Conservation (phyloP, 345 rosid genomes). For the Salix arbutifolia region DNA sequence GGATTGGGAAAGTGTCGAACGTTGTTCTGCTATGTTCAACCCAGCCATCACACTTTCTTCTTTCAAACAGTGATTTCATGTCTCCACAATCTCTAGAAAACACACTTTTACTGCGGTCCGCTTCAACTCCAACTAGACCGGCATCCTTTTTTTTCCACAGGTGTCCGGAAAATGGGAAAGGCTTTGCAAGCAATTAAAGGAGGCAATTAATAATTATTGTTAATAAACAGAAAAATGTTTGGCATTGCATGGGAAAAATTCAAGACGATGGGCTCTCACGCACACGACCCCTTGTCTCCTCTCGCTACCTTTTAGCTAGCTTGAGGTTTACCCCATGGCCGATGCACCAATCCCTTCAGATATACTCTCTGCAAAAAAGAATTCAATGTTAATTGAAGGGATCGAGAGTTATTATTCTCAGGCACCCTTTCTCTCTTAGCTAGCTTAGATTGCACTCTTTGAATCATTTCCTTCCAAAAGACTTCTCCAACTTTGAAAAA, state of each 20-base stretch:
- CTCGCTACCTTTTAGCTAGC: slow-evolving; percentile 22
- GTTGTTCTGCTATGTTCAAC: too few relatives aligned
- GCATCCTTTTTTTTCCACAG: neutral
- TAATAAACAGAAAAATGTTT: slow-evolving; percentile 5
- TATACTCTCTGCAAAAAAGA: slow-evolving; percentile 12
- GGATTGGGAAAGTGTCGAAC: too few relatives aligned
- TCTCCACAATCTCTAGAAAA: too few relatives aligned
- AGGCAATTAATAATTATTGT: neutral
- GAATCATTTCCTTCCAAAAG: slow-evolving; percentile 38
- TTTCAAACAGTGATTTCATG: too few relatives aligned
- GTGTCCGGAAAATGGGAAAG: slow-evolving; percentile 1
- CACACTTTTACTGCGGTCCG: too few relatives aligned
- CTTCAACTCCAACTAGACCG: too few relatives aligned
- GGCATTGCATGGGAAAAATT: neutral
- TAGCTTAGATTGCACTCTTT: slow-evolving; percentile 49
- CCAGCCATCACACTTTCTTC: too few relatives aligned
- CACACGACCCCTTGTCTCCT: neutral
- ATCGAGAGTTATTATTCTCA: neutral
- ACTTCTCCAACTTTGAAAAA: slow-evolving; percentile 18
- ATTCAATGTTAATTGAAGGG: neutral
- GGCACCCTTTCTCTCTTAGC: neutral
- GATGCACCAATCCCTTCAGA: slow-evolving; percentile 34
- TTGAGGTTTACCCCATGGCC: slow-evolving; percentile 33
- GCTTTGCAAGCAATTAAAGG: slow-evolving; percentile 10
- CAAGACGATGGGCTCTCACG: slow-evolving; percentile 21